Evolutionary conservation across 495 filamentous ascomycete genomes (phyloP).

Genomic region (Pseudotulostoma volvatum): DNA sequence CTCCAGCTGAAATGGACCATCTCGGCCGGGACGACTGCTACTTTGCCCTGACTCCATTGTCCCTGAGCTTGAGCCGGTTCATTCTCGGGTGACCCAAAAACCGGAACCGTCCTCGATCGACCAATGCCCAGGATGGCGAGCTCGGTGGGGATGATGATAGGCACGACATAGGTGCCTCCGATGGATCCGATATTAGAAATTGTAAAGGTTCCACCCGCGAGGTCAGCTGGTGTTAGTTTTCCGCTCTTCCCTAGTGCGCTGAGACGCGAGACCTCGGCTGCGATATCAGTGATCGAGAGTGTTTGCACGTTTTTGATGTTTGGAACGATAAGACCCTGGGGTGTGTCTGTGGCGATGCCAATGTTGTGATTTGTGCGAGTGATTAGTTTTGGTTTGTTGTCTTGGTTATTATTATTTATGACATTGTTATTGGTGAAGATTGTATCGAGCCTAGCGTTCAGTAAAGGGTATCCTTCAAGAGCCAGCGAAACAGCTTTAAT

Average conservation of each 20-base stretch:
- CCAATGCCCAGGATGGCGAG: constrained; percentile 88
- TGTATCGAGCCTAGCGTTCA: constrained; percentile 70
- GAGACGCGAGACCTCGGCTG: constrained; percentile 58
- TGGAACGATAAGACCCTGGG: constrained; percentile 79
- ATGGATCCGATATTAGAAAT: constrained; percentile 96
- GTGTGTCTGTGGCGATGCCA: constrained; percentile 90
- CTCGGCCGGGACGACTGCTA: constrained; percentile 78
- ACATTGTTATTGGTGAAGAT: constrained; percentile 25
- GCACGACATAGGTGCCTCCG: constrained; percentile 79
- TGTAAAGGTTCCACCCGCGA: constrained; percentile 81
- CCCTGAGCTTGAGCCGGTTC: constrained; percentile 51
- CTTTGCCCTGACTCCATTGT: too few species aligned
- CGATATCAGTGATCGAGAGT: constrained; percentile 58
- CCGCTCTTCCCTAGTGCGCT: constrained; percentile 52
- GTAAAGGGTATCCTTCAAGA: constrained; percentile 60
- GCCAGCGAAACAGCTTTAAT: constrained; percentile 87
- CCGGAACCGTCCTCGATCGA: constrained; percentile 48
- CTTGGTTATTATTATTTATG: too few species aligned
- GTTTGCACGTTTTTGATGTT: constrained; percentile 73
- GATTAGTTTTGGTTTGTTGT: constrained; percentile 52
- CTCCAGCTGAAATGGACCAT: constrained; percentile 91
- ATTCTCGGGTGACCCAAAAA: constrained; percentile 57
- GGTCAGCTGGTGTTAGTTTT: constrained; percentile 58
- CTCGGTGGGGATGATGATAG: constrained; percentile 77
- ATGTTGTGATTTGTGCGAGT: constrained; percentile 81